Percentiles rank a stretch among this genome's conserved stretches.
Evolutionary conservation across 1,139 yeast genomes (phyloP).

Genomic region (Kodamaea derodonti): DNA sequence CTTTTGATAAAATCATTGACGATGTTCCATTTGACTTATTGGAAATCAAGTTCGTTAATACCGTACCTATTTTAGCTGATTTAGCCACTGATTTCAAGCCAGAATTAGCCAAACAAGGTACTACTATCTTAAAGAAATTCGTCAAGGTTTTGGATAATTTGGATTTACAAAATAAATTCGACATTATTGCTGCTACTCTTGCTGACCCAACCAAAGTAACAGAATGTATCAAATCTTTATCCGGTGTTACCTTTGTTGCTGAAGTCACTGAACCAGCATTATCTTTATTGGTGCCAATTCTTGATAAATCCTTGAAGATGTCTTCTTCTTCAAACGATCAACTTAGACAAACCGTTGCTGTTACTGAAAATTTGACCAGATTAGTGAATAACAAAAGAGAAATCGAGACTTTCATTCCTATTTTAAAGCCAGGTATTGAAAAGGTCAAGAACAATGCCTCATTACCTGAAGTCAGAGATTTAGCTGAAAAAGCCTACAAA

Average conservation of each 20-base stretch:
- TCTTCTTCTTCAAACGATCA: conserved; percentile 93
- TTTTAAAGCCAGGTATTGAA: conserved; percentile 82
- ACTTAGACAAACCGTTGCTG: conserved; percentile 93
- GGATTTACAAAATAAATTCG: conserved; percentile 84
- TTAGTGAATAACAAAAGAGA: conserved; percentile 91
- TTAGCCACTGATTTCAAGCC: conserved; percentile 95
- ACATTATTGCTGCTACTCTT: conserved; percentile 80
- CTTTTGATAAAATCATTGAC: conserved; percentile 69
- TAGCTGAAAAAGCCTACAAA: conserved; percentile 78
- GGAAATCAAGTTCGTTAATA: conserved; percentile 72
- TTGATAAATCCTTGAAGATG: conserved; percentile 84
- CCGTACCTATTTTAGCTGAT: conserved; percentile 84
- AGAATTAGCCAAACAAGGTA: conserved; percentile 85
- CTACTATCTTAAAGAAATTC: conserved; percentile 62
- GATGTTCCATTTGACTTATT: conserved; percentile 83
- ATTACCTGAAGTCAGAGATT: conserved; percentile 92
- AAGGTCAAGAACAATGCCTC: conserved; percentile 89
- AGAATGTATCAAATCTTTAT: conserved; percentile 80
- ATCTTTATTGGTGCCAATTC: conserved; percentile 84
- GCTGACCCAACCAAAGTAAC: conserved; percentile 89
- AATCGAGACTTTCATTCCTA: conserved; percentile 83
- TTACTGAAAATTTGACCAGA: conserved; percentile 92
- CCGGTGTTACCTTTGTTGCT: conserved; percentile 95
- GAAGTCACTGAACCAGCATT: conserved; percentile 97
- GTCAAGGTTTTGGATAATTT: conserved; percentile 86